These are phyloP conservation scores for Ploettnerulaceae sp. DNA, from an alignment of 2,329 filamentous ascomycete species.

Conservation along the genomic window DNA sequence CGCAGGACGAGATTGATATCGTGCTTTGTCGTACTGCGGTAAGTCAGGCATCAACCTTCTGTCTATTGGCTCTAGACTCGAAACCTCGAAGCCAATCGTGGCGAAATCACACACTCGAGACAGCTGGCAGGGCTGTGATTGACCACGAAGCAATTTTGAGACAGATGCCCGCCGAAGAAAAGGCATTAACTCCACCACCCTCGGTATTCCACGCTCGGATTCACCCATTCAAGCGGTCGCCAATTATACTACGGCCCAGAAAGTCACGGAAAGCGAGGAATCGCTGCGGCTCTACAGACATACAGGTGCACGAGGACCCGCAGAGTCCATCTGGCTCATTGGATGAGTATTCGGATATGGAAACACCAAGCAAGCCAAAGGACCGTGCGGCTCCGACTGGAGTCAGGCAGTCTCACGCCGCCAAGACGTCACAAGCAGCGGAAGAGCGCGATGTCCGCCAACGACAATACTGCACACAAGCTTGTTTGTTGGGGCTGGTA, in stretches of 20 bases:
- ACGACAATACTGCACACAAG: slow-evolving; percentile 18
- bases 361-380: background rate
- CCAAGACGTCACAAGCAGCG: slow-evolving; percentile 15
- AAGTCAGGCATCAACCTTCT: slow-evolving; percentile 18
- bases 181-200: slow-evolving; percentile 3
- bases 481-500: slow-evolving; percentile 22
- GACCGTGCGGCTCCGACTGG: background rate
- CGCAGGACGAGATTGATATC: slow-evolving; percentile 14
- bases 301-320: background rate
- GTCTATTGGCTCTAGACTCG: slow-evolving; percentile 18
- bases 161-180: slow-evolving; percentile 3
- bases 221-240: background rate
- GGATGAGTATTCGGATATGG: background rate
- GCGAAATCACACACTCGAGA: slow-evolving; percentile 19
- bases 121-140: too few species aligned
- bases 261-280: slow-evolving; percentile 2
- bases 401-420: background rate
- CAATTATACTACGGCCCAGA: background rate
- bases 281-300: background rate
- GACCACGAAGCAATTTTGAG: slow-evolving; percentile 3
- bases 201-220: background rate
- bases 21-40: slow-evolving; percentile 17
- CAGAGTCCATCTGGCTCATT: background rate
- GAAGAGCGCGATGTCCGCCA: slow-evolving; percentile 20
- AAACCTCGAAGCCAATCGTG: slow-evolving; percentile 18